Conservation (phyloP, 176 grass and related monocot species). For the Triticum dicoccoides region DNA sequence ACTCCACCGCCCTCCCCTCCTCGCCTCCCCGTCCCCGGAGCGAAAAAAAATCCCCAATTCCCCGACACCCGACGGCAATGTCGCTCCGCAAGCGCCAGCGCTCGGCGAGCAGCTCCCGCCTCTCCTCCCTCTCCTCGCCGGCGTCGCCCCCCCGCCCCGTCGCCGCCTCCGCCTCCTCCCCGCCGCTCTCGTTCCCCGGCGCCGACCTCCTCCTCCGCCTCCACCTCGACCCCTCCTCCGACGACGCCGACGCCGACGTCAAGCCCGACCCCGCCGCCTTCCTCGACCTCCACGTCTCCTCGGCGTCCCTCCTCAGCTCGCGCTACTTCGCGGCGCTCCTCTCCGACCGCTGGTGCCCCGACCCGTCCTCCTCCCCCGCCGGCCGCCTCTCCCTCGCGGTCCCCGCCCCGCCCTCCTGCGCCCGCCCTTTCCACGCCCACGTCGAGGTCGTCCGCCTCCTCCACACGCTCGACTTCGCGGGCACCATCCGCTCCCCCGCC, state of each 20-base stretch:
- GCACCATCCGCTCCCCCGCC: conserved; percentile 31
- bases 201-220: conserved; percentile 67
- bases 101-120: conserved; percentile 55
- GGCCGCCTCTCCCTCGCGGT: background rate
- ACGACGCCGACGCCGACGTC: background rate
- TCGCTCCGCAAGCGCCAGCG: conserved; percentile 79
- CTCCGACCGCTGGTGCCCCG: conserved; percentile 44
- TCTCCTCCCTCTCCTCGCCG: conserved; percentile 35
- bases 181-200: conserved; percentile 44
- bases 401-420: background rate
- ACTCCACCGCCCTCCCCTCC: background rate
- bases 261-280: background rate
- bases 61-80: conserved; percentile 37
- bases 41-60: conserved; percentile 27
- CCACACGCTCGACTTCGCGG: conserved; percentile 62
- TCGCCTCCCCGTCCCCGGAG: background rate
- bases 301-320: conserved; percentile 51
- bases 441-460: conserved; percentile 58
- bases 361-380: conserved; percentile 9
- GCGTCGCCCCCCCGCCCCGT: conserved; percentile 5
- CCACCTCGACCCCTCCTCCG: conserved; percentile 32
- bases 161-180: conserved; percentile 5
- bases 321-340: conserved; percentile 60
- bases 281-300: conserved; percentile 55
- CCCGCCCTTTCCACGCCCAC: conserved; percentile 50